Evolutionary conservation across 1,284 basidiomycete genomes (phyloP), one percentile per base, ranked within the genome.

Genomic region (Naganishia sp.): DNA sequence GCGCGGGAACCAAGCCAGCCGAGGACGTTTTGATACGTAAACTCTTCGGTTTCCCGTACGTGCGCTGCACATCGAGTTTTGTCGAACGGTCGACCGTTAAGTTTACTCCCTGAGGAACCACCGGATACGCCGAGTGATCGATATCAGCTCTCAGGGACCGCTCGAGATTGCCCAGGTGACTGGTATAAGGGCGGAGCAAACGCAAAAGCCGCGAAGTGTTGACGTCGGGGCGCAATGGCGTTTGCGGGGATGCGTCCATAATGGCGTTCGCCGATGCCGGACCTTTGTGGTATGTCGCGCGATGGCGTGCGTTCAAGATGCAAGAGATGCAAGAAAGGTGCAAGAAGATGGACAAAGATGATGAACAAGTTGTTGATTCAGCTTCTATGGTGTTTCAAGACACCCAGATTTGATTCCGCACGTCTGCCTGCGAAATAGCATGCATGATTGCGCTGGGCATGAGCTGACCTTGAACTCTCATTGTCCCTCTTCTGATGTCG

Each of bases 121-220:
- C 47, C 5, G 47, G 4, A 51, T 61, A 61, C 25, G 58, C 47
- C 11, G 58, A 50, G 39, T 61, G 47, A n/a, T 61, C 58, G 18
- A 47, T 10, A 51, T 61, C 58, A 11, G 32, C 35, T n/a, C 25
- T 23, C 15, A 61, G 21, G 7, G 46, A 51, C 9, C 47, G 47
- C 47, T 51, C 58, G 25, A 61, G 58, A 25, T 61, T 31, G 9
- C 23, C 47, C 13, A 61, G 58, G 11, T 61, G 58, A n/a, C 58
- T 61, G 35, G 58, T 61, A 50, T 61, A 61, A 2, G 58, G 58
- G 5, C 58, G 58, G 17, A 61, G 58, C 21, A 61, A 32, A 17
- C 58, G 58, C 17, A 61, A 35, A n/a, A 61, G 58, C 10, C 58
- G 58, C 15, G 58, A 61, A 35, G 58, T 61, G 41, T 61, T 61